Percentiles rank a stretch among this genome's conserved stretches.
These are phyloP conservation scores for Leccinum uliginosum DNA, from an alignment of 768 basidiomycete genomes.

Conservation along the genomic window DNA sequence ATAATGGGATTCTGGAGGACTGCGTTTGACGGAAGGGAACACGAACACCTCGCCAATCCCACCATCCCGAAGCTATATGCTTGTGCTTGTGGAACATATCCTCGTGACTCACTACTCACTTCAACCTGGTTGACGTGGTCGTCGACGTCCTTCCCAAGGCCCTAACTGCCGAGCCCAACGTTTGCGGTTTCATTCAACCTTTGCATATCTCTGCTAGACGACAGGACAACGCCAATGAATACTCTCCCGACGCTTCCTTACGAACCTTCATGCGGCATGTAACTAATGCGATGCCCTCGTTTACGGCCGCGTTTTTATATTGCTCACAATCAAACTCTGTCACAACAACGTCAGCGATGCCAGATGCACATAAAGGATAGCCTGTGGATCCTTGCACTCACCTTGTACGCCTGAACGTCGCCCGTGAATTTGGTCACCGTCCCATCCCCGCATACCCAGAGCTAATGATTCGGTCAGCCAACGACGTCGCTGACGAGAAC, in stretches of 20 bases:
- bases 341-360: constrained; percentile 8
- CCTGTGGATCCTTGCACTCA: constrained; percentile 22
- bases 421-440: constrained; percentile 81
- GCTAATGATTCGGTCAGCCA: constrained; percentile 37
- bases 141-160: too few relatives aligned
- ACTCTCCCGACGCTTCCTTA: not conserved
- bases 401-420: constrained; percentile 92
- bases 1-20: not conserved
- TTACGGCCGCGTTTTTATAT: constrained; percentile 55
- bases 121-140: too few relatives aligned
- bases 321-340: constrained; percentile 72
- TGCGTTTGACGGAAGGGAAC: too few relatives aligned
- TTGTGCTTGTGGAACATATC: not conserved
- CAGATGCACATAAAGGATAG: not conserved
- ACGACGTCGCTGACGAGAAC: not conserved
- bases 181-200: not conserved
- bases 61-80: not conserved
- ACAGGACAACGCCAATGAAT: not conserved
- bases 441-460: constrained; percentile 91
- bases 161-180: not conserved
- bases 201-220: too few relatives aligned
- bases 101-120: not conserved
- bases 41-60: too few relatives aligned
- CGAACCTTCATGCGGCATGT: too few relatives aligned
- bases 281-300: not conserved